A percentile compares a stretch with the other conserved stretches of the same genome.
Evolutionary conservation across 2,329 filamentous ascomycete genomes (phyloP).

Genomic region (Colletotrichum musae): DNA sequence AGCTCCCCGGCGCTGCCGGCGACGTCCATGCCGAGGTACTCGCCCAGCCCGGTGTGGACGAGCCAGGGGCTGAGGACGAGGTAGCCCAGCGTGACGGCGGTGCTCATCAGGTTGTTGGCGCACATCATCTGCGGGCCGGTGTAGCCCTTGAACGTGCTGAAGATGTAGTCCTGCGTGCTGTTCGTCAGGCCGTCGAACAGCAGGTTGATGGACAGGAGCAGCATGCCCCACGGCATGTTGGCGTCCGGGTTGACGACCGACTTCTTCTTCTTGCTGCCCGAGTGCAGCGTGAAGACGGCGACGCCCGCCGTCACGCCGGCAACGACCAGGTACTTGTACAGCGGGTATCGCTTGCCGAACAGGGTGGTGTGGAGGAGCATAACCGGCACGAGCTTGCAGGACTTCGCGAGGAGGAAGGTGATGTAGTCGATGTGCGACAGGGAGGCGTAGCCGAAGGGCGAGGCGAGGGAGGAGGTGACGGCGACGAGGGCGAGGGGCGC

Average conservation of each 20-base stretch:
- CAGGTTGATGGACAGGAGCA: slow-evolving; percentile 89
- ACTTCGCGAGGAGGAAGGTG: slow-evolving; percentile 96
- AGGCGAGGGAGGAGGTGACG: slow-evolving; percentile 88
- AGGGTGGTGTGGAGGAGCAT: slow-evolving; percentile 97
- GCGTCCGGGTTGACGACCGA: slow-evolving; percentile 62
- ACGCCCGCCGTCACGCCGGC: slow-evolving; percentile 92
- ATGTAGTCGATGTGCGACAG: slow-evolving; percentile 97
- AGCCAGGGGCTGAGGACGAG: slow-evolving; percentile 85
- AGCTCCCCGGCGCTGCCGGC: slow-evolving; percentile 82
- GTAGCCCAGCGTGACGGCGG: slow-evolving; percentile 81
- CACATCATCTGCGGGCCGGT: slow-evolving; percentile 99
- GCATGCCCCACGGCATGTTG: slow-evolving; percentile 82
- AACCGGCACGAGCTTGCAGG: slow-evolving; percentile 98
- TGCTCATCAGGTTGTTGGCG: slow-evolving; percentile 92
- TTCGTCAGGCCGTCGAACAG: slow-evolving; percentile 97
- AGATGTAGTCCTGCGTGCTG: slow-evolving; percentile 96
- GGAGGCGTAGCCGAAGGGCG: slow-evolving; percentile 95
- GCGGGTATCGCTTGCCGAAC: slow-evolving; percentile 89
- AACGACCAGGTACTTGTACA: slow-evolving; percentile 97
- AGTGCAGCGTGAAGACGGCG: slow-evolving; percentile 93
- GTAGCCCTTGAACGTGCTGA: slow-evolving; percentile 83
- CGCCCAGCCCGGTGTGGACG: slow-evolving; percentile 75
- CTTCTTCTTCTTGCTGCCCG: slow-evolving; percentile 68
- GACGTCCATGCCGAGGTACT: slow-evolving; percentile 77
- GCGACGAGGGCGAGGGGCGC: slow-evolving; percentile 85